Conservation (phyloP, 2,329 filamentous ascomycete species). For the Trichoderma koningiopsis region DNA sequence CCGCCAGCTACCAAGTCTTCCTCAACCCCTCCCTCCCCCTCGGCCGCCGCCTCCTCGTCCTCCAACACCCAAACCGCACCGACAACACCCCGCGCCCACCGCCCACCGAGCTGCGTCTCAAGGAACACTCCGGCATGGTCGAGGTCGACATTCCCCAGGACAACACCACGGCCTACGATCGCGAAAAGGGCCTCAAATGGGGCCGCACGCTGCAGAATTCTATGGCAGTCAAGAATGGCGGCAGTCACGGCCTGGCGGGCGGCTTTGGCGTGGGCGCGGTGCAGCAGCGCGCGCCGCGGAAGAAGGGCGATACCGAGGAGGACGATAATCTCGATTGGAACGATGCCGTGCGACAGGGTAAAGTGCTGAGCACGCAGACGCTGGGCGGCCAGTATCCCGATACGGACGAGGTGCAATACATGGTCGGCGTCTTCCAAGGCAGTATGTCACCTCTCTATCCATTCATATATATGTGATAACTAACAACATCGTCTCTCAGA, state of each 20-base stretch:
- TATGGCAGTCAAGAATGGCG: slow-evolving; percentile 60
- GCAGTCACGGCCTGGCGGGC: slow-evolving; percentile 70
- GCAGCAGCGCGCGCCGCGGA: slow-evolving; percentile 45
- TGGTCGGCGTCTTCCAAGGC: slow-evolving; percentile 87
- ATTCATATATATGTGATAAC: background rate
- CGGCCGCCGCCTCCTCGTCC: slow-evolving; percentile 70
- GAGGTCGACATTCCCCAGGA: slow-evolving; percentile 90
- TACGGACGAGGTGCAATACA: slow-evolving; percentile 75
- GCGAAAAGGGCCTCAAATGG: slow-evolving; percentile 78
- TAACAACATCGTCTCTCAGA: slow-evolving; percentile 52
- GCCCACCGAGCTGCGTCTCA: slow-evolving; percentile 77
- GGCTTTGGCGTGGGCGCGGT: slow-evolving; percentile 66
- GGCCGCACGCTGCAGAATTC: slow-evolving; percentile 72
- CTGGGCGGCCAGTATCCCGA: slow-evolving; percentile 78
- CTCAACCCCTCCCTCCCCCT: slow-evolving; percentile 71
- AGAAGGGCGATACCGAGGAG: slow-evolving; percentile 47
- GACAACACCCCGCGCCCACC: slow-evolving; percentile 53
- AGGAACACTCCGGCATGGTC: slow-evolving; percentile 77
- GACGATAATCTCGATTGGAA: slow-evolving; percentile 62
- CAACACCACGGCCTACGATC: slow-evolving; percentile 75
- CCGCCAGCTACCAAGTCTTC: slow-evolving; percentile 79
- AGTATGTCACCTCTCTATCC: slow-evolving; percentile 53
- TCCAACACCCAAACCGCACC: slow-evolving; percentile 85
- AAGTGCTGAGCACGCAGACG: slow-evolving; percentile 78
- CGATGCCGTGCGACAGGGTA: slow-evolving; percentile 68